Percentiles rank a stretch among this genome's conserved stretches.
Evolutionary conservation across 169 alveolate genomes (phyloP).

Genomic region (Cryptosporidium viatorum): DNA sequence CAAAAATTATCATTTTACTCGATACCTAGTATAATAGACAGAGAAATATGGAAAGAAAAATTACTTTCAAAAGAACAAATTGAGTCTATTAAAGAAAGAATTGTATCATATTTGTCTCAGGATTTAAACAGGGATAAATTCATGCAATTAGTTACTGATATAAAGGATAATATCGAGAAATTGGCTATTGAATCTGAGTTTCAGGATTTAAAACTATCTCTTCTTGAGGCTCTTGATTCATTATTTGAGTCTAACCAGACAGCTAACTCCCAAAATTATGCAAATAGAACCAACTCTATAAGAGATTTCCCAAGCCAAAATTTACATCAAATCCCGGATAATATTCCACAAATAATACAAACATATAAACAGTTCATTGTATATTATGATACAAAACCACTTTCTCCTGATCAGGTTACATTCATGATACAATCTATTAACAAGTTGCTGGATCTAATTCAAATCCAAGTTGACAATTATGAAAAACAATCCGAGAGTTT

Average conservation of each 20-base stretch:
- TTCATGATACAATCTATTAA: neutral
- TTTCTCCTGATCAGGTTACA: neutral
- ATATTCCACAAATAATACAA: neutral
- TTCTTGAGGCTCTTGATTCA: constrained; percentile 28
- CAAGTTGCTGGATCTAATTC: constrained; percentile 21
- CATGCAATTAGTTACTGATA: neutral
- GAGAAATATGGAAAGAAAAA: constrained; percentile 50
- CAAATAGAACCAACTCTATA: neutral
- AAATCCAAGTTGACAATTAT: constrained; percentile 17
- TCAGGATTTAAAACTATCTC: neutral
- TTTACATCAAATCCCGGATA: neutral
- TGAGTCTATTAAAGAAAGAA: neutral
- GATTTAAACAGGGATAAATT: neutral
- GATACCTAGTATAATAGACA: constrained; percentile 10
- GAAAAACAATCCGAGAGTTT: neutral
- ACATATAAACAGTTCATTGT: constrained; percentile 2
- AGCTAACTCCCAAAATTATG: neutral
- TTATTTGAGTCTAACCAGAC: neutral
- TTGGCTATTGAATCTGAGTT: neutral
- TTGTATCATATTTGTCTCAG: neutral
- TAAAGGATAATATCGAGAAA: neutral
- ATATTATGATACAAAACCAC: neutral
- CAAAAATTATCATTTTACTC: neutral
- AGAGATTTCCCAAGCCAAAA: neutral
- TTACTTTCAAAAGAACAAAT: constrained; percentile 18